Percentiles rank a stretch among this genome's conserved stretches.
phyloP scores from a whole-genome alignment of 768 basidiomycete species.

The Pisolithus microcarpus region DNA sequence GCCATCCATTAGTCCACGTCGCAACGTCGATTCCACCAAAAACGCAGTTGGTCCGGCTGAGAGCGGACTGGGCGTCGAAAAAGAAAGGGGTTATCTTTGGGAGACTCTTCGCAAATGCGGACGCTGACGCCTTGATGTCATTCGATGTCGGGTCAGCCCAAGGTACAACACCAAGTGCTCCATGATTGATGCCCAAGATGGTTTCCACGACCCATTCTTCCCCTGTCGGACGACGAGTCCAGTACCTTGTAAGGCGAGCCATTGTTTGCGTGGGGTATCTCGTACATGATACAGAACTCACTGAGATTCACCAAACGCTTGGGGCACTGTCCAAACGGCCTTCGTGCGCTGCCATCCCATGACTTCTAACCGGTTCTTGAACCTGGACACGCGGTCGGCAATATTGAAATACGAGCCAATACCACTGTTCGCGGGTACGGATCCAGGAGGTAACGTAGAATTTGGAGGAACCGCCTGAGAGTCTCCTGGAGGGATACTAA shows the following conservation, averaged over 20 bases:
- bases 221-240: conserved; percentile 60
- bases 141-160: conserved; percentile 48
- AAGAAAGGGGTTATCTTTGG: conserved; percentile 42
- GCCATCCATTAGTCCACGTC: conserved; percentile 36
- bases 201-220: conserved; percentile 62
- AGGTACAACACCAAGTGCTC: conserved; percentile 45
- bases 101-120: conserved; percentile 39
- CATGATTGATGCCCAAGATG: conserved; percentile 64
- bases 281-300: conserved; percentile 11
- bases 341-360: conserved; percentile 65
- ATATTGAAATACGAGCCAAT: conserved; percentile 54
- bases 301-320: conserved; percentile 57
- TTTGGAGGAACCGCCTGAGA: conserved; percentile 20
- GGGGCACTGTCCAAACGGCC: conserved; percentile 74
- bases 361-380: conserved; percentile 47
- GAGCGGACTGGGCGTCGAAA: conserved; percentile 33
- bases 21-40: conserved; percentile 41
- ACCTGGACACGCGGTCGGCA: conserved; percentile 59
- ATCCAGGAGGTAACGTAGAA: conserved; percentile 11
- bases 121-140: conserved; percentile 49
- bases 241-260: conserved; percentile 41
- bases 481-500: conserved; percentile 36
- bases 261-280: not conserved
- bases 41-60: conserved; percentile 33
- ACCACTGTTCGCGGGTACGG: conserved; percentile 25